Percentiles rank a stretch among this genome's conserved stretches.
Evolutionary conservation across 208 protist species (phyloP).

Genomic region (Leishmania major): DNA sequence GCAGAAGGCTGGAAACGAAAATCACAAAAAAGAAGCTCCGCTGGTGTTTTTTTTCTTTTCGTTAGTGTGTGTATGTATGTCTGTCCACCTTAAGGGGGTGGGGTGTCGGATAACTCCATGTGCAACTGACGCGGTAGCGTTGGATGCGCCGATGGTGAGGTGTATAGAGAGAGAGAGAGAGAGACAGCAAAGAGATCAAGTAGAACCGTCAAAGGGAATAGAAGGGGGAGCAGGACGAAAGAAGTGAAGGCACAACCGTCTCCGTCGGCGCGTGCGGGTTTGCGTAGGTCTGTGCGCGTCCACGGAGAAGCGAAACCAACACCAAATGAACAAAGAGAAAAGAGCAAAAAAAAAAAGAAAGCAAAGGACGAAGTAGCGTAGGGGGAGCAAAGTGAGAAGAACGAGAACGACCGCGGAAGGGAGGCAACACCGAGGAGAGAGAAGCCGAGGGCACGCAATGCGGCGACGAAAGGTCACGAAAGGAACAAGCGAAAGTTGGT

Average conservation of each 20-base stretch:
- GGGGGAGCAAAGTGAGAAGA: neutral
- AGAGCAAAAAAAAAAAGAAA: neutral
- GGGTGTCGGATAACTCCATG: neutral
- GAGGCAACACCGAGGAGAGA: neutral
- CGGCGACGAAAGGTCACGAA: neutral
- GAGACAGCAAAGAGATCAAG: neutral
- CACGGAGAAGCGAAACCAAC: neutral
- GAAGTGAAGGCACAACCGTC: neutral
- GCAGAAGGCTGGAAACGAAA: neutral
- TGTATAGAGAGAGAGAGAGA: slow-evolving; percentile 1
- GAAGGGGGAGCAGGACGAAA: neutral
- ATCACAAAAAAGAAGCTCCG: neutral
- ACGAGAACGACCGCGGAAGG: neutral
- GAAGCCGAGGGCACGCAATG: neutral
- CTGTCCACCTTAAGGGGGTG: neutral
- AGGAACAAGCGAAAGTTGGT: neutral
- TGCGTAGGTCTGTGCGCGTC: neutral
- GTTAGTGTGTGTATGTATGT: neutral
- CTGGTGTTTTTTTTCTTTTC: neutral
- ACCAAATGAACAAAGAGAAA: neutral
- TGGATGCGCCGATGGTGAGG: neutral
- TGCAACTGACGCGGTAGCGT: neutral
- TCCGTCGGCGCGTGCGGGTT: neutral
- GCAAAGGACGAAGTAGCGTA: neutral
- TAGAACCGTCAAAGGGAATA: neutral